phyloP scores from a whole-genome alignment of 805 yeast genomes.

The Suhomyces sp. region DNA sequence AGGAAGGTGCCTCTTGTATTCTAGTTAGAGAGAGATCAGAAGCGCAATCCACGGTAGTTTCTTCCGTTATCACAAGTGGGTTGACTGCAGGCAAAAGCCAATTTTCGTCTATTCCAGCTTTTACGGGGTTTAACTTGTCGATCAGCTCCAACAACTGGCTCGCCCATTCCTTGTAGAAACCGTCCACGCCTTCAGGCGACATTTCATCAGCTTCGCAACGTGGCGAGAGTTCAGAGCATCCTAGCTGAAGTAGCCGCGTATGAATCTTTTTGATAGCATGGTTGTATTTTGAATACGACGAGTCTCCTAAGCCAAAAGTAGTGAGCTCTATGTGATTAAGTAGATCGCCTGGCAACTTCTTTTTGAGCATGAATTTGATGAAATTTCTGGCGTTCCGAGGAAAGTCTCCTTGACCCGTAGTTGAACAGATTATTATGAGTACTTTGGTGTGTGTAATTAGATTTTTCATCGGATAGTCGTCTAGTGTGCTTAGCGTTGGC shows the following conservation, averaged over 20 bases:
- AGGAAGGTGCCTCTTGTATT: conserved; percentile 1
- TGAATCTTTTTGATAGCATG: conserved; percentile 85
- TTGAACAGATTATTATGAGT: conserved; percentile 67
- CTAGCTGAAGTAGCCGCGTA: conserved; percentile 72
- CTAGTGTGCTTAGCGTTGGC: conserved; percentile 51
- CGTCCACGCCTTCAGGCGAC: conserved; percentile 75
- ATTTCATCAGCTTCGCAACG: conserved; percentile 91
- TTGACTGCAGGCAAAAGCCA: conserved; percentile 28
- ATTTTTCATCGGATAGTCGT: conserved; percentile 56
- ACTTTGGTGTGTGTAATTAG: conserved; percentile 46
- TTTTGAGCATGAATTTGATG: conserved; percentile 71
- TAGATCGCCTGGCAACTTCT: conserved; percentile 57
- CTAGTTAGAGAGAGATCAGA: conserved; percentile 13
- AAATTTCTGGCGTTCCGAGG: conserved; percentile 74
- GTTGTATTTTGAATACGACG: conserved; percentile 85
- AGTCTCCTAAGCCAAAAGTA: conserved; percentile 90
- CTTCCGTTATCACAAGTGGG: conserved; percentile 14
- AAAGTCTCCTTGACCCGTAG: conserved; percentile 94
- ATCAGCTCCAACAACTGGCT: conserved; percentile 37
- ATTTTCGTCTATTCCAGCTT: conserved; percentile 20
- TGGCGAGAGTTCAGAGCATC: conserved; percentile 67
- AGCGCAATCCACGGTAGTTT: conserved; percentile 19
- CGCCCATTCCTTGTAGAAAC: conserved; percentile 76
- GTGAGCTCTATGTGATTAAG: conserved; percentile 62
- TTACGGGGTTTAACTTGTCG: conserved; percentile 18